Evolutionary conservation across 1,284 basidiomycete species (phyloP).

Genomic region (Cutaneotrichosporon sp.): DNA sequence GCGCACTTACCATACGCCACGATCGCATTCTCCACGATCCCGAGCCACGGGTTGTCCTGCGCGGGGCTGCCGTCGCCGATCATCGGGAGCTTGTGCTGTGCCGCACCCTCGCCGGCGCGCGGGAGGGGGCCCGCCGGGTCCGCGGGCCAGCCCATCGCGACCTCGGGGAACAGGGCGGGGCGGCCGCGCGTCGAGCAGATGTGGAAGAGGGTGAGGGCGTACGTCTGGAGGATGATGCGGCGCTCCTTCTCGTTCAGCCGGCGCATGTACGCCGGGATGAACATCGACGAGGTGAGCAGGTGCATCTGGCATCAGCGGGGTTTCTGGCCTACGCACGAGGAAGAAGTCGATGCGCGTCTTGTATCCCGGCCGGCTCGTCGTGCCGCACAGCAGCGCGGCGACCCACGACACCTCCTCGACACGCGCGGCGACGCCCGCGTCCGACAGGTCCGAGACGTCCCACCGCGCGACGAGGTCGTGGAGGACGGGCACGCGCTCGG

Average conservation of each 20-base stretch:
- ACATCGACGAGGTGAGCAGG: slow-evolving; percentile 63
- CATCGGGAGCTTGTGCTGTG: slow-evolving; percentile 15
- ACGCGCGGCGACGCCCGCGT: slow-evolving; percentile 54
- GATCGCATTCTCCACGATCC: slow-evolving; percentile 59
- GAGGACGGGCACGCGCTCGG: slow-evolving; percentile 58
- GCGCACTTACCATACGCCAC: slow-evolving; percentile 56
- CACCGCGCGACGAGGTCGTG: slow-evolving; percentile 59
- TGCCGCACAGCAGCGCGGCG: slow-evolving; percentile 60
- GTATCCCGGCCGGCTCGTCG: slow-evolving; percentile 59
- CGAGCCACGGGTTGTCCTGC: slow-evolving; percentile 63
- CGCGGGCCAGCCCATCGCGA: slow-evolving; percentile 61
- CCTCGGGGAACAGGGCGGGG: slow-evolving; percentile 59
- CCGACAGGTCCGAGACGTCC: slow-evolving; percentile 54
- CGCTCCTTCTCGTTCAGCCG: slow-evolving; percentile 42
- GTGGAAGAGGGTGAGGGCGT: slow-evolving; percentile 57
- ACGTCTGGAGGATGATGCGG: slow-evolving; percentile 59
- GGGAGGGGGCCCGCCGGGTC: slow-evolving; percentile 54
- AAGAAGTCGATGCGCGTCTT: slow-evolving; percentile 67
- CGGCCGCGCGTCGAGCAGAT: slow-evolving; percentile 61
- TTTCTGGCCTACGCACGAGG: slow-evolving; percentile 44
- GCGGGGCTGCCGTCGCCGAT: slow-evolving; percentile 30
- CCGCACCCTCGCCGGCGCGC: slow-evolving; percentile 8
- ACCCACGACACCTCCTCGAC: slow-evolving; percentile 62
- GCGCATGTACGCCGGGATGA: slow-evolving; percentile 60
- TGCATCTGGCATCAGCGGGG: slow-evolving; percentile 61